phyloP scores from a whole-genome alignment of 1,139 yeast genomes.

The Magnusiomyces fungicola region DNA sequence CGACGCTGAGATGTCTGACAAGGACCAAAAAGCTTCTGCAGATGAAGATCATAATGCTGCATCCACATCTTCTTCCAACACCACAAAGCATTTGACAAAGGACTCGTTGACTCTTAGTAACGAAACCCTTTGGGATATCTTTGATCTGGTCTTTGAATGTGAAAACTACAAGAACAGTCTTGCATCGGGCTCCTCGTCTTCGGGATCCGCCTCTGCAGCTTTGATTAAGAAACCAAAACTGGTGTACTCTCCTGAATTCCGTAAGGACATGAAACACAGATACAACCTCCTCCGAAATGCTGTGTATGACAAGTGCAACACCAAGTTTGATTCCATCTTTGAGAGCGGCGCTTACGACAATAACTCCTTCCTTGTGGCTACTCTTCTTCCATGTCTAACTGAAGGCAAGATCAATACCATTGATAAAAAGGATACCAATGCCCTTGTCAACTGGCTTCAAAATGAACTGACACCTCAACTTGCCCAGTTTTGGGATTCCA shows the following conservation, averaged over 20 bases:
- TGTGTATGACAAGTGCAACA: background rate
- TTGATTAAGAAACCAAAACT: background rate
- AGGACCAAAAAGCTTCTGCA: background rate
- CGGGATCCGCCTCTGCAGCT: background rate
- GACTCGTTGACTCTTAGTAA: constrained; percentile 3
- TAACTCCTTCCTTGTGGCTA: background rate
- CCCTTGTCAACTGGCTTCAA: background rate
- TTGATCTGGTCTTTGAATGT: constrained; percentile 6
- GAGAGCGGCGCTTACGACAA: background rate
- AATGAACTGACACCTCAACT: background rate
- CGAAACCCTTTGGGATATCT: constrained; percentile 7
- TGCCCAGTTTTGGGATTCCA: background rate
- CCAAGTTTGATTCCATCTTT: background rate
- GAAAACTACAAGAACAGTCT: constrained; percentile 2
- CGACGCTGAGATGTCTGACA: no score
- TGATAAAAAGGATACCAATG: background rate
- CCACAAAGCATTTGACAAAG: background rate
- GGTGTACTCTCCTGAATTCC: background rate
- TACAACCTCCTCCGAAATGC: constrained; percentile 2
- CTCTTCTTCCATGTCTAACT: background rate
- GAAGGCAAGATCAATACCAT: background rate
- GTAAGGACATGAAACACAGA: constrained; percentile 2
- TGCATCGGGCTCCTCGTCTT: background rate
- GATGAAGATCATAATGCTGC: background rate
- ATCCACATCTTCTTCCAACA: background rate